A percentile compares a stretch with the other conserved stretches of the same genome.
These are phyloP conservation scores for Eutrema salsugineum DNA, from an alignment of 441 rosid genomes.

Conservation along the genomic window DNA sequence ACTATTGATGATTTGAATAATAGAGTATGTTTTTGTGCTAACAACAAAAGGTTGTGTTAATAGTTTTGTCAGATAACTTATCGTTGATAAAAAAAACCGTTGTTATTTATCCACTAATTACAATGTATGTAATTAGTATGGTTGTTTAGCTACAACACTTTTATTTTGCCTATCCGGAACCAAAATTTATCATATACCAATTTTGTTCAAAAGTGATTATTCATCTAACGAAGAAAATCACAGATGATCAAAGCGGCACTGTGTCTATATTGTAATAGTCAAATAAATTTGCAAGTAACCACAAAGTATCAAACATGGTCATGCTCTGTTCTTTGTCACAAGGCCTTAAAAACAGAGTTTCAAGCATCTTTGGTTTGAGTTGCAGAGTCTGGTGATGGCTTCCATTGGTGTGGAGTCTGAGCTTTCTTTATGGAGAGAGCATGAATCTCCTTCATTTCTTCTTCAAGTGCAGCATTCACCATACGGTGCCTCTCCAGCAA, in stretches of 20 bases:
- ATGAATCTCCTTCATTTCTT: constrained; percentile 92
- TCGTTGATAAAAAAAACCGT: no score
- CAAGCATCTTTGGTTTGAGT: constrained; percentile 40
- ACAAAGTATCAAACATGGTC: constrained; percentile 3
- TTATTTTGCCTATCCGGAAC: neutral
- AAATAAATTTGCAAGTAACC: neutral
- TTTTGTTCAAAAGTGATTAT: neutral
- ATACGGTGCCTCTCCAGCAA: constrained; percentile 86
- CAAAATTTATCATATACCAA: neutral
- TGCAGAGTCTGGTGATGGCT: constrained; percentile 58
- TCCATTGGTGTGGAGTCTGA: constrained; percentile 75
- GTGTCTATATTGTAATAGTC: neutral
- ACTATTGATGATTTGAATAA: neutral
- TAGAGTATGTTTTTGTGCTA: neutral
- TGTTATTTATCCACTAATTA: neutral
- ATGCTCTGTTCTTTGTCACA: neutral
- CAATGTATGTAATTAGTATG: neutral
- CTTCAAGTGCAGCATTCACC: constrained; percentile 78
- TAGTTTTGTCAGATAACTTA: neutral
- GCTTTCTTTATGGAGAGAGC: constrained; percentile 94
- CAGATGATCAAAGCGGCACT: neutral
- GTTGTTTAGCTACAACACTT: neutral
- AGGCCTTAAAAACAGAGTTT: neutral
- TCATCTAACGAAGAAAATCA: no score
- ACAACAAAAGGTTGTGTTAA: neutral